Conservation (phyloP, 2,329 filamentous ascomycete species). For the Xylariaceae sp. region DNA sequence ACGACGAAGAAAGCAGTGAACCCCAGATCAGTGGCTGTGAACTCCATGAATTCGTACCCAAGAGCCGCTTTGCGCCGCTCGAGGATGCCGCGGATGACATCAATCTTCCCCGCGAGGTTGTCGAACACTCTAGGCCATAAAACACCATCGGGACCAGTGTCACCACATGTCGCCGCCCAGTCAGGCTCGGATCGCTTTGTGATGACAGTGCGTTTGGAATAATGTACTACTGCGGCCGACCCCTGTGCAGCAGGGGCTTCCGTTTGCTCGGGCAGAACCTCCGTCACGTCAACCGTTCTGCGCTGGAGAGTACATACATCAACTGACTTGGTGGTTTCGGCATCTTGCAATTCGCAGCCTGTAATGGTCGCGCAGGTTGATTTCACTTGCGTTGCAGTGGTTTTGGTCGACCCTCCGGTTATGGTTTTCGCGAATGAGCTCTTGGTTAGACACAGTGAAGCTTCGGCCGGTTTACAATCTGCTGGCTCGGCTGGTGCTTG, state of each 20-base stretch:
- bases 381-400: not conserved
- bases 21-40: not conserved
- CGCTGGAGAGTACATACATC: not conserved
- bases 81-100: not conserved
- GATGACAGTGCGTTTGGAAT: not conserved
- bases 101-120: not conserved
- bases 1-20: slow-evolving; percentile 1
- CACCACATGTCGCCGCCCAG: not conserved
- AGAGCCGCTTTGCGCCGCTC: not conserved
- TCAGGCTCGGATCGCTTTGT: not conserved
- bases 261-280: not conserved
- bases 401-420: not conserved
- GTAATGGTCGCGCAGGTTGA: not conserved
- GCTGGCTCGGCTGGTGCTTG: not conserved
- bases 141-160: not conserved
- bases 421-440: not conserved
- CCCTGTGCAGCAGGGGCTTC: not conserved
- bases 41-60: not conserved
- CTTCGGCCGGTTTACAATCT: slow-evolving; percentile 1
- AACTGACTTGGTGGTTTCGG: not conserved
- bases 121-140: not conserved
- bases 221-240: no score
- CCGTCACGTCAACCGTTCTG: not conserved
- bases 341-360: slow-evolving; percentile 1
- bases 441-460: slow-evolving; percentile 1